Percentiles rank a stretch among this genome's conserved stretches.
Evolutionary conservation across 768 basidiomycete species (phyloP).

Genomic region (Leucocoprinus sp.): DNA sequence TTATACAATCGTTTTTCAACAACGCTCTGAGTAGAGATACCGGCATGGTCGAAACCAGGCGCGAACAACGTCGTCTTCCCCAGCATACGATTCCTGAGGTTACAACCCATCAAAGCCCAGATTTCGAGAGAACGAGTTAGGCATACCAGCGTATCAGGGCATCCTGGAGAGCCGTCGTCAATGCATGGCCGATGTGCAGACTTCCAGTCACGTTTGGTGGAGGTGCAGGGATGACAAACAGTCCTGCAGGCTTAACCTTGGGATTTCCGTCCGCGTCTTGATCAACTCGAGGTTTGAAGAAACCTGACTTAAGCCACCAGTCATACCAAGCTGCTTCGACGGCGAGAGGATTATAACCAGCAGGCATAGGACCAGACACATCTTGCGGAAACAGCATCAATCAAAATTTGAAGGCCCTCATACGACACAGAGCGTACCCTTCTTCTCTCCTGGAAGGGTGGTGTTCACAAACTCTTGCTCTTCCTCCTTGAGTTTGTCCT

Average conservation of each 20-base stretch:
- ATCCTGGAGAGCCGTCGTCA: constrained; percentile 91
- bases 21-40: constrained; percentile 96
- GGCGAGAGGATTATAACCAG: constrained; percentile 92
- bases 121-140: constrained; percentile 12
- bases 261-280: constrained; percentile 46
- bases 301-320: constrained; percentile 91
- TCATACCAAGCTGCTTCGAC: constrained; percentile 97
- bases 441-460: constrained; percentile 89
- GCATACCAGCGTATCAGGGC: constrained; percentile 78
- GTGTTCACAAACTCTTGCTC: constrained; percentile 74
- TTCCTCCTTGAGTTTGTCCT: constrained; percentile 40
- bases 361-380: constrained; percentile 77
- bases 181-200: constrained; percentile 90
- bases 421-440: constrained; percentile 46
- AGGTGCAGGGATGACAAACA: constrained; percentile 83
- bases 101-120: neutral
- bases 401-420: constrained; percentile 1
- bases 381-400: constrained; percentile 54
- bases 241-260: constrained; percentile 45
- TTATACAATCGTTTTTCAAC: constrained; percentile 92
- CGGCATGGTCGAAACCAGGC: constrained; percentile 97
- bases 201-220: constrained; percentile 97
- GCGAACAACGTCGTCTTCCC: constrained; percentile 85
- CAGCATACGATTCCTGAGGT: constrained; percentile 84
- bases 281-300: constrained; percentile 66